phyloP scores from a whole-genome alignment of 78 protist genomes.

The Dictyostelium brefeldianum region DNA sequence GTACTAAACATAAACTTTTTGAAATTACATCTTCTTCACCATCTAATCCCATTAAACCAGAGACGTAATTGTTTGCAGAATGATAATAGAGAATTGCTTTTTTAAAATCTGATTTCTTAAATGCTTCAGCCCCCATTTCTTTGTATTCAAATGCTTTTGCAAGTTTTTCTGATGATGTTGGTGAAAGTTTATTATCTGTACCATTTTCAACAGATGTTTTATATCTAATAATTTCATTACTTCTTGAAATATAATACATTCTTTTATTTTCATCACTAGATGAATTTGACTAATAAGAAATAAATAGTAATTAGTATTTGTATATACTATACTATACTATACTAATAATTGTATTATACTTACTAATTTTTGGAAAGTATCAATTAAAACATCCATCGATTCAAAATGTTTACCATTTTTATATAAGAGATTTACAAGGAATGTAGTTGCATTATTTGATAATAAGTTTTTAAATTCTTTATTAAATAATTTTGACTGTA shows the following conservation, averaged over 20 bases:
- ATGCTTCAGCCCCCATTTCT: slow-evolving; percentile 58
- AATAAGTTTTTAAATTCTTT: neutral
- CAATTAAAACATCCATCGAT: neutral
- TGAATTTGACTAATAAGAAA: neutral
- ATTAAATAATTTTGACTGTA: neutral
- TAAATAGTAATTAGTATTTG: neutral
- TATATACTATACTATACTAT: too few relatives aligned
- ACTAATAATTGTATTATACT: neutral
- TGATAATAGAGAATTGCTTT: slow-evolving; percentile 61
- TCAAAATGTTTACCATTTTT: neutral
- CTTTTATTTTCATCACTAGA: slow-evolving; percentile 18
- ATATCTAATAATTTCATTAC: slow-evolving; percentile 8
- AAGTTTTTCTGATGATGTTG: slow-evolving; percentile 49
- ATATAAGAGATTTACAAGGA: neutral
- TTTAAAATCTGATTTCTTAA: slow-evolving; percentile 33
- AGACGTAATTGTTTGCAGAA: slow-evolving; percentile 60
- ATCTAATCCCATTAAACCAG: slow-evolving; percentile 36
- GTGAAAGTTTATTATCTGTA: slow-evolving; percentile 41
- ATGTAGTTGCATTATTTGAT: neutral
- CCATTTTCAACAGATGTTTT: neutral
- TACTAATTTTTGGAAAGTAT: neutral
- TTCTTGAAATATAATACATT: slow-evolving; percentile 46
- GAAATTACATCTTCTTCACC: slow-evolving; percentile 16
- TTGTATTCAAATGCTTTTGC: slow-evolving; percentile 22
- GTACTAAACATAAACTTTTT: slow-evolving; percentile 19